A percentile compares a stretch with the other conserved stretches of the same genome.
Evolutionary conservation across 2,329 filamentous ascomycete genomes (phyloP).

Genomic region (Arthrobotrys sinensis): DNA sequence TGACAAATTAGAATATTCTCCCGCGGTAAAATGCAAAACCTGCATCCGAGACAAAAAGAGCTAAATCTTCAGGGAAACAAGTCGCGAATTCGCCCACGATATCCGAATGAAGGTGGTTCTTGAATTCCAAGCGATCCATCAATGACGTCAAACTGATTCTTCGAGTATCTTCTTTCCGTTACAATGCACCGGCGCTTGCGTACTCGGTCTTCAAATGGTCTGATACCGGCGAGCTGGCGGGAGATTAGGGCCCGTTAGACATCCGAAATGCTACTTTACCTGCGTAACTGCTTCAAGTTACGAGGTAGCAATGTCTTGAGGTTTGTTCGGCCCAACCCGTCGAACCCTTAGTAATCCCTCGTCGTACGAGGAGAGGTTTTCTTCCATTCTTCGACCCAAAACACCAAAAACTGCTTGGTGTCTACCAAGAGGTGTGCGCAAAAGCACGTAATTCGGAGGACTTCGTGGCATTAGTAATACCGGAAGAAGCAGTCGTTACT

Average conservation of each 20-base stretch:
- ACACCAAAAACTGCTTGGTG: constrained; percentile 40
- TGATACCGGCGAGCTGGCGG: constrained; percentile 5
- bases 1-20: constrained; percentile 13
- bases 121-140: not conserved
- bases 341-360: constrained; percentile 9
- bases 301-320: not conserved
- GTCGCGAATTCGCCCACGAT: not conserved
- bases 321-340: constrained; percentile 19
- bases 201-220: constrained; percentile 1
- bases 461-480: constrained; percentile 46
- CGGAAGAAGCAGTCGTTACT: constrained; percentile 1
- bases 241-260: constrained; percentile 7
- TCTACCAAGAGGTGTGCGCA: constrained; percentile 2
- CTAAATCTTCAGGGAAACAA: not conserved
- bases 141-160: not conserved
- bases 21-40: constrained; percentile 9
- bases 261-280: constrained; percentile 45
- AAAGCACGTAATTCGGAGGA: constrained; percentile 34
- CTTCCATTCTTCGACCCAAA: constrained; percentile 14
- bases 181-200: constrained; percentile 14
- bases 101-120: not conserved
- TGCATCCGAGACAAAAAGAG: not conserved
- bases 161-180: not conserved
- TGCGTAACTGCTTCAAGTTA: not conserved
- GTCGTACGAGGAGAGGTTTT: constrained; percentile 34